Evolutionary conservation across 2,329 filamentous ascomycete genomes (phyloP).

Genomic region (Ascomycota sp.): DNA sequence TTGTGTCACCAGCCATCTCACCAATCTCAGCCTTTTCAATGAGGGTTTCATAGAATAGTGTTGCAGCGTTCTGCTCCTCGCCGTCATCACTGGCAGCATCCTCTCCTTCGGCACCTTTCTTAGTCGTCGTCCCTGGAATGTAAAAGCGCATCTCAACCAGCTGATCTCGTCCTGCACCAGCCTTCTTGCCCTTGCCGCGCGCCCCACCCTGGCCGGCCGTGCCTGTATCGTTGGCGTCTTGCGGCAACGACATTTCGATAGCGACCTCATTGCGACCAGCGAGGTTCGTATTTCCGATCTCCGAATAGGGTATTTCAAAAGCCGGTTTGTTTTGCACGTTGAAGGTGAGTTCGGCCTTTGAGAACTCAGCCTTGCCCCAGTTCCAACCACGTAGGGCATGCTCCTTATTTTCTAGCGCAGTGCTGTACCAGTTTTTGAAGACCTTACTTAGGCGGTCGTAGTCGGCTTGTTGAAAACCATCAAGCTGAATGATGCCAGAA

Average conservation of each 20-base stretch:
- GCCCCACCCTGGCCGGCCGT: slow-evolving; percentile 55
- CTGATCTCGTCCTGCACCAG: slow-evolving; percentile 72
- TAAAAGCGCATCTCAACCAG: slow-evolving; percentile 98
- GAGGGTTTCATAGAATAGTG: slow-evolving; percentile 91
- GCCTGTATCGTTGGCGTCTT: slow-evolving; percentile 47
- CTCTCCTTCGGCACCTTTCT: slow-evolving; percentile 45
- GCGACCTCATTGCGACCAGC: slow-evolving; percentile 95
- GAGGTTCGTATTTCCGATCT: slow-evolving; percentile 93
- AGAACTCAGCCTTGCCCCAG: slow-evolving; percentile 95
- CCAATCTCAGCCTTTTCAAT: slow-evolving; percentile 98
- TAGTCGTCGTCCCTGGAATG: slow-evolving; percentile 72
- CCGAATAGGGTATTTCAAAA: slow-evolving; percentile 90
- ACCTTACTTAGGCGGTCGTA: slow-evolving; percentile 75
- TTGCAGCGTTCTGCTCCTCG: slow-evolving; percentile 81
- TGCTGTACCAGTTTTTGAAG: slow-evolving; percentile 96
- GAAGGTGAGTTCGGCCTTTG: slow-evolving; percentile 83
- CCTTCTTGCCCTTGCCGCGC: slow-evolving; percentile 62
- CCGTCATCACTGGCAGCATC: slow-evolving; percentile 40
- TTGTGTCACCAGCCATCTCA: slow-evolving; percentile 94
- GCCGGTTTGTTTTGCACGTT: slow-evolving; percentile 91
- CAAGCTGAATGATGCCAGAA: slow-evolving; percentile 72
- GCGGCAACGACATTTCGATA: slow-evolving; percentile 68
- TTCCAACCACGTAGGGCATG: slow-evolving; percentile 95
- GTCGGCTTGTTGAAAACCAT: slow-evolving; percentile 88
- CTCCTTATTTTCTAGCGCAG: slow-evolving; percentile 76